Evolutionary conservation across 2,329 filamentous ascomycete genomes (phyloP), one percentile per base, ranked within the genome.

Genomic region (Dendryphion nanum): DNA sequence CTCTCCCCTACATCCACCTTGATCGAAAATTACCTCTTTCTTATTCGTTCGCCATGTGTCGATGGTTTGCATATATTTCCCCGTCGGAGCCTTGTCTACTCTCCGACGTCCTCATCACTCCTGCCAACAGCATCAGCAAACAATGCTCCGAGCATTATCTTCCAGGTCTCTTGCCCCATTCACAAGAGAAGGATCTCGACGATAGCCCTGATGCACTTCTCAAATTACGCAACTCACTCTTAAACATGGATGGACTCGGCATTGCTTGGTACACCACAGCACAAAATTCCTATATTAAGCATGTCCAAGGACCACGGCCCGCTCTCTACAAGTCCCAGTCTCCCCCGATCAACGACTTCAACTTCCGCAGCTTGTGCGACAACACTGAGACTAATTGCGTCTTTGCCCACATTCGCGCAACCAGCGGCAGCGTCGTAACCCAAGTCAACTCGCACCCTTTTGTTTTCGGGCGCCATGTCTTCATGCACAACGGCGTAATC

Each of bases 21-120:
- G n/a, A n/a, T n/a, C n/a, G n/a, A n/a, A n/a, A n/a, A n/a, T n/a
- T n/a, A n/a, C n/a, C n/a, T n/a, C n/a, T n/a, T n/a, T n/a, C n/a
- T n/a, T n/a, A n/a, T n/a, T n/a, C n/a, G n/a, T n/a, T n/a, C n/a
- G n/a, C n/a, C n/a, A 74, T 70, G 69, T 70, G 68, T 59, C 74
- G 75, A 21, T 78, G 75, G 75, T 77, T 78, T 47, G 75, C 74
- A 15, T 78, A 78, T 50, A 70, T 79, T 39, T 76, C 73, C 1
- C 64, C 68, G 1, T 66, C 61, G 1, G 76, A 79, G 59, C 70
- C 73, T 10, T 77, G 73, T 55, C 70, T 79, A 30, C 66, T 79
- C 7, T 73, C 75, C 40, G 76, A 79, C 49, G 74, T 78, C 30
- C 68, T 78, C 21, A 69, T 79, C 40, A 68, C 62, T 0, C 68